phyloP scores from a whole-genome alignment of 2,329 filamentous ascomycete genomes.

The Aspergillus candidus region DNA sequence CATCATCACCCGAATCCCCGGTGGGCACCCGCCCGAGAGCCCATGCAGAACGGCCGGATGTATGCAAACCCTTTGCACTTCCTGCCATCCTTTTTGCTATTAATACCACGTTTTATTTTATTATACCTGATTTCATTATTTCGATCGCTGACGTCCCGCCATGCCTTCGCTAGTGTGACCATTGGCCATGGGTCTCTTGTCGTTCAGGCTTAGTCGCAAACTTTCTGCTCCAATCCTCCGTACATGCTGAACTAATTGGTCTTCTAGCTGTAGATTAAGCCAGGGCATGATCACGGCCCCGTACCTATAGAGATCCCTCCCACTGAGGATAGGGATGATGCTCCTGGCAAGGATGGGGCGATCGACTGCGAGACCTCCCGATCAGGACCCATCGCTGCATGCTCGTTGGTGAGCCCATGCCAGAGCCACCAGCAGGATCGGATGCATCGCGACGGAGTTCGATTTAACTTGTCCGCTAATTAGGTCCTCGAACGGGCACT shows the following conservation, averaged over 20 bases:
- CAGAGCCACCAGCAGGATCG: constrained; percentile 18
- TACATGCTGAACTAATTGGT: not conserved
- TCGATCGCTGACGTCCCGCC: not conserved
- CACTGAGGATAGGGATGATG: no score
- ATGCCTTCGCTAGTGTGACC: not conserved
- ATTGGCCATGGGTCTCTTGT: constrained; percentile 3
- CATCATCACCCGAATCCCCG: not conserved
- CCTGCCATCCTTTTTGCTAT: not conserved
- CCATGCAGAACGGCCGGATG: constrained; percentile 2
- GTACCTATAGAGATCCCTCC: not conserved
- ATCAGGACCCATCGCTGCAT: constrained; percentile 15
- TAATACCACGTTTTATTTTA: not conserved
- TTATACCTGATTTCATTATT: no score
- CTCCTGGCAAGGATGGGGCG: not conserved
- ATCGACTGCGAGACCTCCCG: constrained; percentile 11
- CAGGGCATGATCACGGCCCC: not conserved
- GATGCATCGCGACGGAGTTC: constrained; percentile 15
- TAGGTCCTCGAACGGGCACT: constrained; percentile 15
- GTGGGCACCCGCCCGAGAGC: not conserved
- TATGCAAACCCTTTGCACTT: not conserved
- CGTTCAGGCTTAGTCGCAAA: constrained; percentile 1
- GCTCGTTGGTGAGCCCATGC: constrained; percentile 27
- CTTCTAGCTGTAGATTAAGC: not conserved
- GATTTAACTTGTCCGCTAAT: constrained; percentile 28
- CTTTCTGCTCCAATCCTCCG: not conserved